phyloP scores from a whole-genome alignment of 1,284 basidiomycete species.

The Pseudozyma hubeiensis region DNA sequence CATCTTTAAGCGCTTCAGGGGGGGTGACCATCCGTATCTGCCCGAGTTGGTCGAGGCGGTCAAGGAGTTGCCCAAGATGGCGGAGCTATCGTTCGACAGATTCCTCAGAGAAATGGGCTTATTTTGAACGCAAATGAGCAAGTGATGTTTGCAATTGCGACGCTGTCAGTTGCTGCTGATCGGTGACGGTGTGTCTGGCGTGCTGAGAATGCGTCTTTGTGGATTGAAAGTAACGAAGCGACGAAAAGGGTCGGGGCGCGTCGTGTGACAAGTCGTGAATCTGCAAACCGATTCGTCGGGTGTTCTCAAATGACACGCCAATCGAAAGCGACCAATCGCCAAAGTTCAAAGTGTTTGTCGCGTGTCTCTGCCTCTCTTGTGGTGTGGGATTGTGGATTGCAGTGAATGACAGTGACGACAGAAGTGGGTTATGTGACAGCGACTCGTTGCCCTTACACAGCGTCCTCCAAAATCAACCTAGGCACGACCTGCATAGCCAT shows the following conservation, averaged over 20 bases:
- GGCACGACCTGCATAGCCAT: constrained; percentile 71
- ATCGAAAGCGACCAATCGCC: too few species aligned
- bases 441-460: constrained; percentile 11
- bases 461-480: constrained; percentile 68
- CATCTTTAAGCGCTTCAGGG: constrained; percentile 52
- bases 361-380: neutral
- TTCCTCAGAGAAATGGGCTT: constrained; percentile 43
- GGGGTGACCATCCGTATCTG: constrained; percentile 55
- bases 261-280: too few species aligned
- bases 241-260: too few species aligned
- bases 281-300: too few species aligned
- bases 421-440: neutral
- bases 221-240: too few species aligned
- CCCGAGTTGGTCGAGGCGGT: constrained; percentile 48
- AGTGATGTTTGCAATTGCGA: neutral
- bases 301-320: too few species aligned
- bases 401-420: neutral
- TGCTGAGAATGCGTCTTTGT: too few species aligned
- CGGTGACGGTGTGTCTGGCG: too few species aligned
- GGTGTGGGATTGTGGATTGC: neutral
- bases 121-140: constrained; percentile 5
- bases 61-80: constrained; percentile 53
- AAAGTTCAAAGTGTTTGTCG: too few species aligned
- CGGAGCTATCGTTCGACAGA: constrained; percentile 40
- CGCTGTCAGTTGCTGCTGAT: too few species aligned